These are phyloP conservation scores for Metschnikowia lochheadii DNA, from an alignment of 805 yeast species.

Conservation along the genomic window DNA sequence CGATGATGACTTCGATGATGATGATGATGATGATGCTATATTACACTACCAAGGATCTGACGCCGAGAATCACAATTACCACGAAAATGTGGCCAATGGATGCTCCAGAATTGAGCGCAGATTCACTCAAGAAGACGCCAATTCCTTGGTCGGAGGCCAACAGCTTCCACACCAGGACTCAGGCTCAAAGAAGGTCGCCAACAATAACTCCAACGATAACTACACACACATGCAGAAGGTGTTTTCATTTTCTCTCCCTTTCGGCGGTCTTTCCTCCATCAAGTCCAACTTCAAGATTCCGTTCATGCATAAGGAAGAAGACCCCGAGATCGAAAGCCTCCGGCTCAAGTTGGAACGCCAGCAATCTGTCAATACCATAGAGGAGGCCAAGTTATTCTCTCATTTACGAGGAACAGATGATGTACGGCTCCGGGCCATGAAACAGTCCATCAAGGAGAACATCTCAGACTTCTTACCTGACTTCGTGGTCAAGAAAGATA, in stretches of 20 bases:
- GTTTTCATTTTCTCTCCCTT: constrained; percentile 57
- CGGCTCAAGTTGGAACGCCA: constrained; percentile 46
- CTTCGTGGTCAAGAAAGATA: constrained; percentile 25
- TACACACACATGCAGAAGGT: constrained; percentile 30
- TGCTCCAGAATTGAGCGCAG: constrained; percentile 9
- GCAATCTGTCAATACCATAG: constrained; percentile 54
- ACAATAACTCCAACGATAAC: neutral
- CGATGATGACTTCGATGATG: constrained; percentile 1
- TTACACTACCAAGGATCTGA: neutral
- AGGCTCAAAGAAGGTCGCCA: constrained; percentile 1
- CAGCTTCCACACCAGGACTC: constrained; percentile 16
- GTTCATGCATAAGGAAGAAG: constrained; percentile 13
- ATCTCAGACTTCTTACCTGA: constrained; percentile 40
- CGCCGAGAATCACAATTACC: neutral
- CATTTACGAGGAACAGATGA: constrained; percentile 58
- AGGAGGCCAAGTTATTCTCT: constrained; percentile 57
- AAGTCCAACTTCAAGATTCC: constrained; percentile 24
- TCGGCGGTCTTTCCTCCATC: constrained; percentile 41
- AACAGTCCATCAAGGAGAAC: constrained; percentile 53
- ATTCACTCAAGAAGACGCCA: constrained; percentile 32
- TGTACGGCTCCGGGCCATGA: constrained; percentile 66
- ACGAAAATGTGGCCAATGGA: neutral
- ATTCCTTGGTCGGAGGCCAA: constrained; percentile 50
- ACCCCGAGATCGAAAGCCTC: constrained; percentile 25
- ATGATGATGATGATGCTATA: constrained; percentile 1